Base-by-base conservation (phyloP, 179 eudicot species). In the Carnegiea gigantea region DNA sequence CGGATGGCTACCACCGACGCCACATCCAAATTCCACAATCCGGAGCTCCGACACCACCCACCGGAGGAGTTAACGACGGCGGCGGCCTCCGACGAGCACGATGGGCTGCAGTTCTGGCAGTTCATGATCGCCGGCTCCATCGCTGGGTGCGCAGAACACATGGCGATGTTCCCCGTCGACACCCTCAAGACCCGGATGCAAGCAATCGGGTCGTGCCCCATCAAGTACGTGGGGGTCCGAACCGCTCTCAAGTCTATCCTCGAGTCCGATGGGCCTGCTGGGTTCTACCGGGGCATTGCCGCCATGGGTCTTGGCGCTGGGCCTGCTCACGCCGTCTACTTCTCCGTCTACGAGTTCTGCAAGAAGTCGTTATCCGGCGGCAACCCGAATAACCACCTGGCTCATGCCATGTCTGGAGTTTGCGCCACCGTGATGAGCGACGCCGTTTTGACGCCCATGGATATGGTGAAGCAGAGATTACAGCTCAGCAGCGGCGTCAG, bases 221-320 rank as follows among this genome's bases (percentile, higher is more conserved):
- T 92, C 26, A 90, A 85, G 79, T 77, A 93, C 30, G 92, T 68
- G 1, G 79, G 88, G 1, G 80, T 94, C 49, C 83, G 86, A 2
- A 85, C 90, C 67, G 97, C 98, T n/a, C 49, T 93, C 2, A 53
- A 44, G 24, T 90, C 95, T 13, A 89, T 94, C 36, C 48, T 94
- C 1, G 85, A 82, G 70, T 68, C 93, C 14, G 97, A 94, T 3
- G 98, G 98, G 0, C 57, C 87, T 0, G 81, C 87, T 28, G 98
- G 98, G 5, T 77, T 95, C 24, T 95, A 95, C 89, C 92, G 92
- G 1, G 98, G 97, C 0, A 90, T 94, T 57, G 92, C 87, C 65
- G 97, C 98, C 17, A 93, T 95, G 96, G 97, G 92, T 14, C 90
- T 92, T 8, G 94, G 93, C 6, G 96, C 97, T 7, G 99, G 98